A percentile compares a stretch with the other conserved stretches of the same genome.
Evolutionary conservation across 495 filamentous ascomycete species (phyloP).

Genomic region (Staphylotrichum tortipilum): DNA sequence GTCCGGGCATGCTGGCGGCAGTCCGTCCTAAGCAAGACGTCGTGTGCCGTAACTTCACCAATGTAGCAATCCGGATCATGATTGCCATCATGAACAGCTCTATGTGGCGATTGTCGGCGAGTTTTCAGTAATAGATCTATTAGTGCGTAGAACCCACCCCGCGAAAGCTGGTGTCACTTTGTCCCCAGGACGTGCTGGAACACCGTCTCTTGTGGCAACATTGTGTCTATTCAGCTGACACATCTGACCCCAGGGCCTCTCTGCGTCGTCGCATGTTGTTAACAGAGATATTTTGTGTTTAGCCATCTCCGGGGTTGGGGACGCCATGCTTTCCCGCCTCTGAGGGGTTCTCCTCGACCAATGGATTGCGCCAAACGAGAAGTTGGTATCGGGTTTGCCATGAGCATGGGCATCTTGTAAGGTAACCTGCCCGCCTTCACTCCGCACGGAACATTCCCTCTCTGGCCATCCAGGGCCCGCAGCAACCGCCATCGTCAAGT

Average conservation of each 20-base stretch:
- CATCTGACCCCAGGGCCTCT: background rate
- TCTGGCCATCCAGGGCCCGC: background rate
- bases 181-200: slow-evolving; percentile 16
- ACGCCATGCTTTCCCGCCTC: slow-evolving; percentile 27
- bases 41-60: slow-evolving; percentile 25
- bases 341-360: slow-evolving; percentile 29
- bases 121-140: slow-evolving; percentile 22
- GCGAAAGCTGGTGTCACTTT: slow-evolving; percentile 13
- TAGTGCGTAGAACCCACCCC: slow-evolving; percentile 22
- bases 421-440: background rate
- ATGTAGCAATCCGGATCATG: slow-evolving; percentile 17
- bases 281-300: slow-evolving; percentile 8
- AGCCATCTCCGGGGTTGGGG: slow-evolving; percentile 29
- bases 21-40: slow-evolving; percentile 32
- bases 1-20: slow-evolving; percentile 21
- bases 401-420: slow-evolving; percentile 36
- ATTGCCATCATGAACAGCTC: slow-evolving; percentile 24
- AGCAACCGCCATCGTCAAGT: background rate
- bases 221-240: slow-evolving; percentile 4
- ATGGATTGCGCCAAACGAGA: slow-evolving; percentile 29
- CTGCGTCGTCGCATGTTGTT: background rate
- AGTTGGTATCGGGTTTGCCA: slow-evolving; percentile 31
- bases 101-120: slow-evolving; percentile 13
- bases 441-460: background rate
- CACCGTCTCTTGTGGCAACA: background rate